Evolutionary conservation across 75 land plant species (phyloP).

Genomic region (Pinus albicaulis): DNA sequence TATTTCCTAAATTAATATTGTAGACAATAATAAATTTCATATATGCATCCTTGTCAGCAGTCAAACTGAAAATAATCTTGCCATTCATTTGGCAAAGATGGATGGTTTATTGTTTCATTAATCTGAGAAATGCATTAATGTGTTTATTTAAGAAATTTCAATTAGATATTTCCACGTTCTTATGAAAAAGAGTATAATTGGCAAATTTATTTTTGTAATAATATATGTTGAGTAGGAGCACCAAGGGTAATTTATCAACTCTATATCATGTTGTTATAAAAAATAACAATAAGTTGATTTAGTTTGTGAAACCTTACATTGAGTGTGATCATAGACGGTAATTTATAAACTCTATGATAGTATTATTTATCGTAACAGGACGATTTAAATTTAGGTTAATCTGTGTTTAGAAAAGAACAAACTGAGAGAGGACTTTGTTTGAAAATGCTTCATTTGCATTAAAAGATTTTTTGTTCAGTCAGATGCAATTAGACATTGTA

Average conservation of each 20-base stretch:
- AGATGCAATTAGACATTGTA: neutral
- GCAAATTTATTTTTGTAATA: neutral
- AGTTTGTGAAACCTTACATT: too few relatives aligned
- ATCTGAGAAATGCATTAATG: neutral
- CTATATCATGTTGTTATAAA: too few relatives aligned
- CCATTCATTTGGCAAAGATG: too few relatives aligned
- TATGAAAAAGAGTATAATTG: neutral
- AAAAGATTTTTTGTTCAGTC: neutral
- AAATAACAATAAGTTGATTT: too few relatives aligned
- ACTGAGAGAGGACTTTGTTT: conserved; percentile 2
- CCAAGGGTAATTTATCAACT: too few relatives aligned
- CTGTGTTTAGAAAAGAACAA: too few relatives aligned
- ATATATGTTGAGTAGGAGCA: neutral
- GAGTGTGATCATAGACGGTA: neutral
- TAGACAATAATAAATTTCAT: neutral
- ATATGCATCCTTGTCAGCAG: neutral
- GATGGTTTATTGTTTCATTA: neutral
- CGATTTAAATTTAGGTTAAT: neutral
- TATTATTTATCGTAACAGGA: neutral
- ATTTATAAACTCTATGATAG: neutral
- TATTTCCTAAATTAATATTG: too few relatives aligned
- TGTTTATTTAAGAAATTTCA: too few relatives aligned
- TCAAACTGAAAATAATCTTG: neutral
- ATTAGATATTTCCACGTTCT: neutral
- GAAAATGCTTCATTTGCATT: neutral